Conservation (phyloP, 495 filamentous ascomycete genomes). For the Tuber microsphaerosporum region DNA sequence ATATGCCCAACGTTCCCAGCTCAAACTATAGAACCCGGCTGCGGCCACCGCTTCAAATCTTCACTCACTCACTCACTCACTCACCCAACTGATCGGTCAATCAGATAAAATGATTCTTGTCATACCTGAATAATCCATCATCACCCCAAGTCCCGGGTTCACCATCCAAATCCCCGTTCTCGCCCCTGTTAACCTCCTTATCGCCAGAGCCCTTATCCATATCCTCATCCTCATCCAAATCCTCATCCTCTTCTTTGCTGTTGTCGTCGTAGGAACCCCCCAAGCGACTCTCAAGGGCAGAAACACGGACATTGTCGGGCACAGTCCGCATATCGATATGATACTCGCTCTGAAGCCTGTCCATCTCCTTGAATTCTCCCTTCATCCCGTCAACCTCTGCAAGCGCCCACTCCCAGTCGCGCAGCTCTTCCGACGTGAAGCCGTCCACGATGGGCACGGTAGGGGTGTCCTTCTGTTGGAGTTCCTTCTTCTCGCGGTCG, state of each 20-base stretch:
- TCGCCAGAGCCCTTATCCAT: background rate
- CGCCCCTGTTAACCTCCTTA: background rate
- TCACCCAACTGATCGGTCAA: background rate
- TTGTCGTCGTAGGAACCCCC: background rate
- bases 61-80: too few species aligned
- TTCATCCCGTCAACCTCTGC: background rate
- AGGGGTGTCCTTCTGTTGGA: background rate
- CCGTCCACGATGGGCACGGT: background rate
- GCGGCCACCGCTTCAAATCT: background rate
- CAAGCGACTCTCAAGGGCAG: background rate
- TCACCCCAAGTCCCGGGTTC: background rate
- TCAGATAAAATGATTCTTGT: background rate
- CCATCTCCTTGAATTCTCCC: background rate
- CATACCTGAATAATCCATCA: background rate
- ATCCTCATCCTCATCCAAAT: background rate
- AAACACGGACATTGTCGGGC: too few species aligned
- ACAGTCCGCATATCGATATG: background rate
- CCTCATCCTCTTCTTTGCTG: background rate
- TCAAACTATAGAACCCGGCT: background rate
- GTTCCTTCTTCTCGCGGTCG: constrained; percentile 11
- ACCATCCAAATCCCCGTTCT: background rate
- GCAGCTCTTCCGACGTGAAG: background rate
- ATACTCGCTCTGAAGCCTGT: background rate
- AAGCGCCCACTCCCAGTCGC: background rate
- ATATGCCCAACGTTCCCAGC: background rate